phyloP scores from a whole-genome alignment of 116 monocot genomes.

The Zostera marina region DNA sequence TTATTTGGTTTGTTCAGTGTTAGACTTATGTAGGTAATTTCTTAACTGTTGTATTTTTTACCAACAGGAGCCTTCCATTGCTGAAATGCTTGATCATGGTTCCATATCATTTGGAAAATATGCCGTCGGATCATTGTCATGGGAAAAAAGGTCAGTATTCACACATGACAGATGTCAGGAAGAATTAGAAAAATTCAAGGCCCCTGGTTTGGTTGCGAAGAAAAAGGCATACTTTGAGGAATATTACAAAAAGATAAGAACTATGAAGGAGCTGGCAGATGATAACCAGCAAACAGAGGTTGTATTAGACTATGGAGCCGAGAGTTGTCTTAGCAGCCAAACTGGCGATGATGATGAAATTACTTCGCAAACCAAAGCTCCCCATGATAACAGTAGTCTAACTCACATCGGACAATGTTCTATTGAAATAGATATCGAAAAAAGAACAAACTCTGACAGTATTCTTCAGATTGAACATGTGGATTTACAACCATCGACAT shows the following conservation, averaged over 20 bases:
- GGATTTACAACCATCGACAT: not conserved
- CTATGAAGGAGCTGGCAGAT: conserved; percentile 30
- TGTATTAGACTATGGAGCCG: conserved; percentile 25
- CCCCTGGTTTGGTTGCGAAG: conserved; percentile 71
- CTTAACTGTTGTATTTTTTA: not conserved
- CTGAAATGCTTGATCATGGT: conserved; percentile 71
- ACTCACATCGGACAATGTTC: conserved; percentile 4
- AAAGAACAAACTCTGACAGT: not conserved
- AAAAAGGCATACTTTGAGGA: conserved; percentile 93
- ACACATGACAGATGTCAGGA: conserved; percentile 53
- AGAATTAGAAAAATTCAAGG: conserved; percentile 59
- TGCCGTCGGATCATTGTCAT: conserved; percentile 50
- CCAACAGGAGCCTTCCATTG: conserved; percentile 34
- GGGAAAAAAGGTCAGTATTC: conserved; percentile 86
- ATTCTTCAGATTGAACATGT: not conserved
- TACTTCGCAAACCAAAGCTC: not conserved
- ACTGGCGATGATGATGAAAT: conserved; percentile 9
- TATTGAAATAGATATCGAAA: not conserved
- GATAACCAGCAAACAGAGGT: conserved; percentile 29
- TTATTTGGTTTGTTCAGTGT: not conserved
- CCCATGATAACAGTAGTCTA: not conserved
- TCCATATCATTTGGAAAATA: conserved; percentile 81
- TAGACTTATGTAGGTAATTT: not conserved
- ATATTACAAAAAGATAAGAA: conserved; percentile 52
- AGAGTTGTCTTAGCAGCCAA: conserved; percentile 32